phyloP scores from a whole-genome alignment of 345 rosid genomes.

The Citropsis articulata region DNA sequence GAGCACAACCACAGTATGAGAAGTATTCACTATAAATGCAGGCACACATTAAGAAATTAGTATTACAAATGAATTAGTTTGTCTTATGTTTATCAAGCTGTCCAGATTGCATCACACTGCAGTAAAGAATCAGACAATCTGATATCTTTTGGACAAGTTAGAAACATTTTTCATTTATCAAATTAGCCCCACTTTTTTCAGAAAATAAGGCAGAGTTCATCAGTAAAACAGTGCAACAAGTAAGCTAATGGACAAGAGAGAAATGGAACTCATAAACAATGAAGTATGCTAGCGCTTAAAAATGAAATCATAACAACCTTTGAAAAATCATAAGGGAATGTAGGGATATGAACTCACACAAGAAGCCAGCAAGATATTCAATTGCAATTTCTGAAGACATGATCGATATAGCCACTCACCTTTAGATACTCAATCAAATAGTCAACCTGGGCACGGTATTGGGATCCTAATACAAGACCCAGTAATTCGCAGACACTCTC shows the following conservation, averaged over 20 bases:
- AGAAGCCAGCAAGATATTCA: neutral
- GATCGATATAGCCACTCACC: conserved; percentile 32
- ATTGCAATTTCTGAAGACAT: neutral
- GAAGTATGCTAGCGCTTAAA: neutral
- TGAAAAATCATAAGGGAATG: neutral
- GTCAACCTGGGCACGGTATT: conserved; percentile 71
- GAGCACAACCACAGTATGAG: conserved; percentile 6
- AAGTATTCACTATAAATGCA: neutral
- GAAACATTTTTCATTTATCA: neutral
- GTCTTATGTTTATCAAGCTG: neutral
- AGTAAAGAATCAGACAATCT: neutral
- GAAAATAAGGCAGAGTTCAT: neutral
- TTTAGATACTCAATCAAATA: conserved; percentile 67
- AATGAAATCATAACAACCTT: neutral
- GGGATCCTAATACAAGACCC: conserved; percentile 74
- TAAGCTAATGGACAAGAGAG: neutral
- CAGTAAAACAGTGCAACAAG: neutral
- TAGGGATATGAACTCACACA: neutral
- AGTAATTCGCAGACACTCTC: conserved; percentile 87
- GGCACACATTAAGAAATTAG: neutral
- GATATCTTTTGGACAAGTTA: neutral
- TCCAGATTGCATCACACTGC: neutral
- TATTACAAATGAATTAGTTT: neutral
- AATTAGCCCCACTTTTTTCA: neutral
- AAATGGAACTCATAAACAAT: neutral